Conservation (phyloP, 2,329 filamentous ascomycete species). For the Colletotrichum cuscutae region DNA sequence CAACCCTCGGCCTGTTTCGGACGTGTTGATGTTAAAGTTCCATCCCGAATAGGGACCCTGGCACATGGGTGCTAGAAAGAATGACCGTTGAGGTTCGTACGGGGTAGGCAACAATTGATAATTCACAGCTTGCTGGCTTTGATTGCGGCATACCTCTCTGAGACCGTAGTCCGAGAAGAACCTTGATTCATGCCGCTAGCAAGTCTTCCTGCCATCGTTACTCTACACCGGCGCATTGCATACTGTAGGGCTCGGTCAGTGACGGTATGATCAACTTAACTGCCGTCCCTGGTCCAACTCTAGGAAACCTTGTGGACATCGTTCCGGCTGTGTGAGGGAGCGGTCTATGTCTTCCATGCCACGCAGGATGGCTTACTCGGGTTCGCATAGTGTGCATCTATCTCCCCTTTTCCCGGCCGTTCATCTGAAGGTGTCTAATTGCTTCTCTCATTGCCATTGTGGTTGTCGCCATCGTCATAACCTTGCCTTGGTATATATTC, state of each 20-base stretch:
- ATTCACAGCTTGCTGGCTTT: not conserved
- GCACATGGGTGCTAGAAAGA: slow-evolving; percentile 39
- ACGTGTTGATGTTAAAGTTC: slow-evolving; percentile 41
- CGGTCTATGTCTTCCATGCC: not conserved
- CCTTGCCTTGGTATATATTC: not conserved
- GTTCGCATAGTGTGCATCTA: not conserved
- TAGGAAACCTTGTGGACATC: not conserved
- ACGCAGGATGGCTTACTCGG: not conserved
- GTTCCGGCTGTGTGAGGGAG: not conserved
- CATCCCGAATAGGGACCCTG: slow-evolving; percentile 43
- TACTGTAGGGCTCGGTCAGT: not conserved
- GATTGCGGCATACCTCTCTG: not conserved
- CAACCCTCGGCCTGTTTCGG: slow-evolving; percentile 8
- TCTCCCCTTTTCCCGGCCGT: not conserved
- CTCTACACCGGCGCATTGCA: not conserved
- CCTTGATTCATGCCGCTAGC: not conserved
- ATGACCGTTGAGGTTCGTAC: slow-evolving; percentile 1
- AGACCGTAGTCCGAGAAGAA: not conserved
- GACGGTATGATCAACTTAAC: slow-evolving; percentile 20
- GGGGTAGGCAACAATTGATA: not conserved
- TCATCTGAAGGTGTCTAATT: not conserved
- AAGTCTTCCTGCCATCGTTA: not conserved
- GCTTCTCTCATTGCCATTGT: not conserved
- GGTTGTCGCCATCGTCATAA: not conserved
- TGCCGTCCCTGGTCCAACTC: not conserved